Base-by-base conservation (phyloP, 768 basidiomycete genomes). In the Nidula microcarpa region DNA sequence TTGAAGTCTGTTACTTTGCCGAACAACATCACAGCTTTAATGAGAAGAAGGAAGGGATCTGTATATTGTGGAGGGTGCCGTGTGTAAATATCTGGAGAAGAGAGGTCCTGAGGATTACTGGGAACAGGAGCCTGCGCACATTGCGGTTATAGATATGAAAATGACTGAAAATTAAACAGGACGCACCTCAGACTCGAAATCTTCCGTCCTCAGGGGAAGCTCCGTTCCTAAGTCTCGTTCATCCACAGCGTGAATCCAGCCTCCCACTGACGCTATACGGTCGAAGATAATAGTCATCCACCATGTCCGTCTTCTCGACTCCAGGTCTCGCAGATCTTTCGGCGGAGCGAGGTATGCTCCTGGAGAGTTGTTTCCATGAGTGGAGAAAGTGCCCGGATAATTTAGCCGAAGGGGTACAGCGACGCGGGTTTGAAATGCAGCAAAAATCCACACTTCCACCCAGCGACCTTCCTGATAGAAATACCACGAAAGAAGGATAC, bases 361-460 rank as follows among this genome's bases (percentile, higher is more conserved):
- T 8, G 87, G 84, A n/a, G 86, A 84, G 50, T 76, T 79, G 58
- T 75, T 81, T 4, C 78, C 82, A 53, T 87, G 83, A 11, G 80
- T 80, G 5, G 85, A 82, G 62, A 86, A 91, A 14, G 91, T 91
- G 35, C 91, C 91, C 3, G 90, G 91, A 65, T 90, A 91, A 67
- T 94, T 94, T 30, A 92, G 70, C 43, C 91, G 84, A 33, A 94
- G 74, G 5, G 91, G 91, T 14, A 93, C 78, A 23, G 89, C 87
- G 16, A 89, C 88, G 33, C 91, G 79, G 13, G 86, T 89, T 64
- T 91, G 88, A 62, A 92, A 92, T 10, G 82, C 89, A 16, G 91
- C 89, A 68, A 91, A 91, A 39, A 92, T 88, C 91, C 91, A 93
- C 3, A 93, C 87, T 68, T 94, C 91, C 7, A 93, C 91, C 91